Evolutionary conservation across 257 asterid species (phyloP).

Genomic region (Gynochthodes officinalis): DNA sequence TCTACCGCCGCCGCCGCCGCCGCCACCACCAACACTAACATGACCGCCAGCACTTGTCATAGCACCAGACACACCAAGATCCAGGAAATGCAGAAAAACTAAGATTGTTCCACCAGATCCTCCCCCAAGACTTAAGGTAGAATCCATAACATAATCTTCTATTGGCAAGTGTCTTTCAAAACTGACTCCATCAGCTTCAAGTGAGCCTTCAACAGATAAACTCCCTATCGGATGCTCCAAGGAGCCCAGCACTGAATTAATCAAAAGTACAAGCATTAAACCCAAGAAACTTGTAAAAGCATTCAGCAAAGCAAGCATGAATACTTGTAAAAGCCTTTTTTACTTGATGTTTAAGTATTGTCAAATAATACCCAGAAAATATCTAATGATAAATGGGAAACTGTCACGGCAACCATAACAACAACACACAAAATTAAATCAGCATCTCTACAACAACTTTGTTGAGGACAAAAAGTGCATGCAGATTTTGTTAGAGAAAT

Average conservation of each 20-base stretch:
- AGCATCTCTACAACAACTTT: neutral
- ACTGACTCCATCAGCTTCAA: slow-evolving; percentile 80
- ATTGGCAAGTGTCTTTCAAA: slow-evolving; percentile 29
- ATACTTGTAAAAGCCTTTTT: neutral
- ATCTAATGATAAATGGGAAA: neutral
- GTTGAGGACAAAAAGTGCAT: neutral
- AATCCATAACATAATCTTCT: slow-evolving; percentile 26
- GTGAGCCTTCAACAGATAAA: slow-evolving; percentile 69
- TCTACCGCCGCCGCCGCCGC: slow-evolving; percentile 99
- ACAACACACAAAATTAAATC: neutral
- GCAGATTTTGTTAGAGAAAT: neutral
- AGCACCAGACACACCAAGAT: slow-evolving; percentile 55
- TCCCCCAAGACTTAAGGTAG: slow-evolving; percentile 70
- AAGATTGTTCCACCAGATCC: slow-evolving; percentile 98
- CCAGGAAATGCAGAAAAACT: slow-evolving; percentile 61
- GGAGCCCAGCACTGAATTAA: slow-evolving; percentile 87
- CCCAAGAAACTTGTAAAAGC: neutral
- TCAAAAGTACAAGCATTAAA: slow-evolving; percentile 17
- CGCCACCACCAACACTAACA: slow-evolving; percentile 70
- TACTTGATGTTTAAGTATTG: neutral
- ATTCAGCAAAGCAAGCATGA: too few species aligned
- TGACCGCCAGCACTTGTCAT: slow-evolving; percentile 85
- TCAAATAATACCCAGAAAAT: neutral
- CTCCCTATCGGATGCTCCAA: slow-evolving; percentile 66
- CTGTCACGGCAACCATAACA: neutral